A percentile compares a stretch with the other conserved stretches of the same genome.
Evolutionary conservation across 371 early-diverging fungal species (phyloP).

Genomic region (Batkoa obscura): DNA sequence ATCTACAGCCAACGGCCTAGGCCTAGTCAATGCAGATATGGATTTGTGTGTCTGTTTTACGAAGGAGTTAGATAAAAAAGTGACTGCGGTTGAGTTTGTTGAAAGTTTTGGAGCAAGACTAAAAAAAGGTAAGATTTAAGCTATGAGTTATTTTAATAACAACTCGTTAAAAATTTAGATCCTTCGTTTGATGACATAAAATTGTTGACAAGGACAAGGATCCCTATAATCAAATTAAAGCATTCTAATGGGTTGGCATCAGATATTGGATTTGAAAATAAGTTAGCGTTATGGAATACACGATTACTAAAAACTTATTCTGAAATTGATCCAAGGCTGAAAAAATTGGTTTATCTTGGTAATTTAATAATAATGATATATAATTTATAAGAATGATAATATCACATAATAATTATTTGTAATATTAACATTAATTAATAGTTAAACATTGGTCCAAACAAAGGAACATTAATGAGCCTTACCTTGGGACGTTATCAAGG

Average conservation of each 20-base stretch:
- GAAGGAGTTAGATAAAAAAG: not conserved
- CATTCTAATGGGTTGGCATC: conserved; percentile 24
- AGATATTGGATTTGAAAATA: conserved; percentile 65
- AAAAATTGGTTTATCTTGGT: conserved; percentile 25
- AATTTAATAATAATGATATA: not conserved
- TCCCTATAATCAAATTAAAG: conserved; percentile 25
- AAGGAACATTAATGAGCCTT: conserved; percentile 41
- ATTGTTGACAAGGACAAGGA: conserved; percentile 17
- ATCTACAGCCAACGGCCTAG: conserved; percentile 17
- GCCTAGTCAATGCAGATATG: conserved; percentile 17
- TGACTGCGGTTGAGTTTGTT: conserved; percentile 16
- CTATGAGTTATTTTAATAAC: not conserved
- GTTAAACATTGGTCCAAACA: conserved; percentile 66
- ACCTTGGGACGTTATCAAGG: conserved; percentile 9
- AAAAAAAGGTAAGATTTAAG: conserved; percentile 6
- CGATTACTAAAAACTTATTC: conserved; percentile 46
- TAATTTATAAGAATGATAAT: no score
- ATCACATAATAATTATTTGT: no score
- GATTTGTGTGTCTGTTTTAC: conserved; percentile 16
- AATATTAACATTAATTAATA: no score
- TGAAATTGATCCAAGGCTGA: conserved; percentile 47
- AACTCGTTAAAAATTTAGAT: not conserved
- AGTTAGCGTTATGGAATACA: conserved; percentile 55
- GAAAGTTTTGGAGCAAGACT: conserved; percentile 14
- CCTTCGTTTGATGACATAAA: conserved; percentile 12